Base-by-base conservation (phyloP, 768 basidiomycete species). In the Pleurotus giganteus region DNA sequence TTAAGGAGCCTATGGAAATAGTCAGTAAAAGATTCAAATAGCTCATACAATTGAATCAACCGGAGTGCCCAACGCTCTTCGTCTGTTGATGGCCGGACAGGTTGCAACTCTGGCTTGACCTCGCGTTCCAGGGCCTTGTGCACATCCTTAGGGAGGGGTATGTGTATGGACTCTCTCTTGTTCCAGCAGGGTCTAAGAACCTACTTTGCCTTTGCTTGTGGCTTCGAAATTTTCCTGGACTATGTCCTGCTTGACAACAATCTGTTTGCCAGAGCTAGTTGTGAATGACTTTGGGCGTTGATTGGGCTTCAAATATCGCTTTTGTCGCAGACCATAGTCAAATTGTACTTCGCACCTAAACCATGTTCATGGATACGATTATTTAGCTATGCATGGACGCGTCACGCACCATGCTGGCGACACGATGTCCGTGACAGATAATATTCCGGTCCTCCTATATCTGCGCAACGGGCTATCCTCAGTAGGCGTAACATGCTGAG, bases 31-130 rank as follows among this genome's bases (percentile, higher is more conserved):
- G 15, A 31, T 5, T 4, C 1, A 27, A 32, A 21, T 5, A 23
- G 19, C 28, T 11, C 31, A 23, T 17, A 36, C 13, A n/a, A 29
- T 21, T n/a, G 41, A 55, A 9, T 41, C 63, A 77, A 88, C 91
- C 86, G 78, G 54, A 91, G 66, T 12, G 80, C 93, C 88, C 93
- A 95, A 23, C 75, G 76, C 56, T 94, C 90, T 69, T 93, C 93
- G 2, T 74, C 62, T 0, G 79, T 82, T 0, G 66, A 67, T 11
- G 80, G 65, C 1, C 69, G 66, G 2, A 95, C 82, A 15, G 68
- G 21, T 24, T 88, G 55, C 58, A 83, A 79, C 51, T 83, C 78
- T 0, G 84, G 76, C 46, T 74, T 76, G 13, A 94, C 70, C 67
- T 94, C 88, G 15, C 78, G 76, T 66, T 96, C 91, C 19, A 96